Evolutionary conservation across 202 grass and related monocot species (phyloP).

Genomic region (Dendrocalamus latiflorus): DNA sequence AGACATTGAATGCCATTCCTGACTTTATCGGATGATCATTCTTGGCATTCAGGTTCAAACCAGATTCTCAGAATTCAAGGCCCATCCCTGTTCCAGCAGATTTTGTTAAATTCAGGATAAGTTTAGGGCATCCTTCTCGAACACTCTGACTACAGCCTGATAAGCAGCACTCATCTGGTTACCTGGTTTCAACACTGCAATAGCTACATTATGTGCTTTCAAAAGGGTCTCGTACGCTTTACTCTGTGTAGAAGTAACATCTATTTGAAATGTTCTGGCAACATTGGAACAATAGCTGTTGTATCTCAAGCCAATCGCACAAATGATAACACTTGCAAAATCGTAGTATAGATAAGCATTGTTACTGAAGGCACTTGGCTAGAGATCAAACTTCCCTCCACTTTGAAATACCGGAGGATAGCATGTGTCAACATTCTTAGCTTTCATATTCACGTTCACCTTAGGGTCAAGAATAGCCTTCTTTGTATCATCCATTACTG

Average conservation of each 20-base stretch:
- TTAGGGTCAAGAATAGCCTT: constrained; percentile 70
- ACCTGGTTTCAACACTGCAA: constrained; percentile 42
- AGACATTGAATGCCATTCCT: constrained; percentile 76
- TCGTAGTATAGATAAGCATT: constrained; percentile 64
- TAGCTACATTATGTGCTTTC: constrained; percentile 69
- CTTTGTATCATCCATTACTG: constrained; percentile 66
- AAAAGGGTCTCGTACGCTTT: no score
- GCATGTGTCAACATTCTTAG: constrained; percentile 78
- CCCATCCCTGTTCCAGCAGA: constrained; percentile 72
- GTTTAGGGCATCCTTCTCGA: constrained; percentile 63
- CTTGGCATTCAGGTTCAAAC: constrained; percentile 62
- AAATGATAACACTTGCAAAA: no score
- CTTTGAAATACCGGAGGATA: constrained; percentile 80
- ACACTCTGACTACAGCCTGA: constrained; percentile 36
- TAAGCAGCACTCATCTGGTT: constrained; percentile 58
- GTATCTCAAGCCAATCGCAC: no score
- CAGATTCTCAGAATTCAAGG: constrained; percentile 70
- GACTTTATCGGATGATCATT: constrained; percentile 44
- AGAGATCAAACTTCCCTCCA: constrained; percentile 71
- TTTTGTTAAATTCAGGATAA: constrained; percentile 55
- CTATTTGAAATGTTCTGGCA: no score
- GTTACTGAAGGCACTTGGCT: constrained; percentile 61
- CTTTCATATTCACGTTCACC: constrained; percentile 63
- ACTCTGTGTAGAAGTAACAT: no score
- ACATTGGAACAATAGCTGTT: no score